Evolutionary conservation across 176 grass and related monocot species (phyloP).

Genomic region (Carex littledalei): DNA sequence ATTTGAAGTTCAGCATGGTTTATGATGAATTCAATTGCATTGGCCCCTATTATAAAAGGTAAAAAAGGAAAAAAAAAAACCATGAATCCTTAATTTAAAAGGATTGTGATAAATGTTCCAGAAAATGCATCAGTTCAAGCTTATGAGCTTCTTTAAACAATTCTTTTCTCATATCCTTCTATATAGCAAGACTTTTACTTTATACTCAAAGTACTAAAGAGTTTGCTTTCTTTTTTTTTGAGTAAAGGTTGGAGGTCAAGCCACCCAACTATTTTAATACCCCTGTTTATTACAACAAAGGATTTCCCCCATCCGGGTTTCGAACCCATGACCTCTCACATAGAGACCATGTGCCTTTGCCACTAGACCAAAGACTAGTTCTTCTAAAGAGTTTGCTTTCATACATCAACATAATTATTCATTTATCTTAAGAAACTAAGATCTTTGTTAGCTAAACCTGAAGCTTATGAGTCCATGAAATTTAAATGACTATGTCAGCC

Average conservation of each 20-base stretch:
- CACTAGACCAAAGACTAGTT: too few relatives aligned
- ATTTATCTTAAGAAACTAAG: not conserved
- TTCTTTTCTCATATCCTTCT: not conserved
- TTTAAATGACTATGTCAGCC: not conserved
- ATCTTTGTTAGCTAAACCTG: not conserved
- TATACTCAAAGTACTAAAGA: not conserved
- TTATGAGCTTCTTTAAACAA: not conserved
- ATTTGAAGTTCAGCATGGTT: conserved; percentile 82
- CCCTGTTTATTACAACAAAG: too few relatives aligned
- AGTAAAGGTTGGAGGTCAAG: too few relatives aligned
- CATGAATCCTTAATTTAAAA: not conserved
- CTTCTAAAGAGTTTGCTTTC: not conserved
- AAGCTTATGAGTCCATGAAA: not conserved
- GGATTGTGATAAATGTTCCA: not conserved
- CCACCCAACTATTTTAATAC: too few relatives aligned
- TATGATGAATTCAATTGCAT: conserved; percentile 77
- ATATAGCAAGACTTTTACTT: not conserved
- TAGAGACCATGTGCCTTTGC: too few relatives aligned
- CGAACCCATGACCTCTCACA: too few relatives aligned
- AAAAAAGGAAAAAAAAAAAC: conserved; percentile 1
- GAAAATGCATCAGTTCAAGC: not conserved
- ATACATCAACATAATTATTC: not conserved
- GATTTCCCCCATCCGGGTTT: too few relatives aligned
- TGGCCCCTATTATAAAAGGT: conserved; percentile 39
- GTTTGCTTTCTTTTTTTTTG: not conserved